Percentiles rank a stretch among this genome's conserved stretches.
These are phyloP conservation scores for Leptoxyphium fumago DNA, from an alignment of 2,329 filamentous ascomycete species.

Conservation along the genomic window DNA sequence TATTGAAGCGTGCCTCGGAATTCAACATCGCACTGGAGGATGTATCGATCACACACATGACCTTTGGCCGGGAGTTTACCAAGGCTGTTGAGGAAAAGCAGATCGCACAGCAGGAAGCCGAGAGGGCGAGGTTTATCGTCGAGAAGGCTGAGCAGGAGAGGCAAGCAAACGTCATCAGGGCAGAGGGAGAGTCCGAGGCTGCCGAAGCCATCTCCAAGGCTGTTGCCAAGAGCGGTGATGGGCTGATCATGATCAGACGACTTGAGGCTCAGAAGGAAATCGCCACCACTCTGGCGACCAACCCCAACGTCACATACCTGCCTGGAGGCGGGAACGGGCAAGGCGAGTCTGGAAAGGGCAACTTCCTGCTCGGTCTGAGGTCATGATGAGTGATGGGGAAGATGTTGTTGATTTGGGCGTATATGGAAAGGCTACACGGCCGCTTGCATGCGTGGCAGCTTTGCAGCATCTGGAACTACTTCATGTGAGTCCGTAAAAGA, in stretches of 20 bases:
- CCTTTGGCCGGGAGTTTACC: conserved; percentile 97
- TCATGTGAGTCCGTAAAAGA: too few relatives aligned
- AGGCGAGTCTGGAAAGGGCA: conserved; percentile 39
- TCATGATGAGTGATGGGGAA: conserved; percentile 20
- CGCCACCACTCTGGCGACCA: conserved; percentile 71
- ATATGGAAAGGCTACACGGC: not conserved
- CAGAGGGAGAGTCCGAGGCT: conserved; percentile 93
- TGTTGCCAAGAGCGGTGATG: conserved; percentile 84
- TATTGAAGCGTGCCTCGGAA: conserved; percentile 82
- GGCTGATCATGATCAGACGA: conserved; percentile 86
- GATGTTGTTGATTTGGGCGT: not conserved
- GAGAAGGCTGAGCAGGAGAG: conserved; percentile 98
- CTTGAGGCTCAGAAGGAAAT: conserved; percentile 97
- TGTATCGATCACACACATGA: conserved; percentile 99
- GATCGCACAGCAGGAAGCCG: conserved; percentile 97
- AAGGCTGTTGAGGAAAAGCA: conserved; percentile 99
- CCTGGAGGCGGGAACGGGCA: conserved; percentile 51
- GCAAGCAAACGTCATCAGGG: conserved; percentile 95
- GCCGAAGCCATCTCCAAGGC: conserved; percentile 91
- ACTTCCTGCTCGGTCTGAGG: conserved; percentile 53
- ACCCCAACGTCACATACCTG: conserved; percentile 92
- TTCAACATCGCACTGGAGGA: conserved; percentile 99
- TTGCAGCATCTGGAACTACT: too few relatives aligned
- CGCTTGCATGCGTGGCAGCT: too few relatives aligned
- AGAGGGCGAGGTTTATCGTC: conserved; percentile 93